Percentiles rank a stretch among this genome's conserved stretches.
These are phyloP conservation scores for Verticillium zaregamsianum DNA, from an alignment of 2,329 filamentous ascomycete species.

Conservation along the genomic window DNA sequence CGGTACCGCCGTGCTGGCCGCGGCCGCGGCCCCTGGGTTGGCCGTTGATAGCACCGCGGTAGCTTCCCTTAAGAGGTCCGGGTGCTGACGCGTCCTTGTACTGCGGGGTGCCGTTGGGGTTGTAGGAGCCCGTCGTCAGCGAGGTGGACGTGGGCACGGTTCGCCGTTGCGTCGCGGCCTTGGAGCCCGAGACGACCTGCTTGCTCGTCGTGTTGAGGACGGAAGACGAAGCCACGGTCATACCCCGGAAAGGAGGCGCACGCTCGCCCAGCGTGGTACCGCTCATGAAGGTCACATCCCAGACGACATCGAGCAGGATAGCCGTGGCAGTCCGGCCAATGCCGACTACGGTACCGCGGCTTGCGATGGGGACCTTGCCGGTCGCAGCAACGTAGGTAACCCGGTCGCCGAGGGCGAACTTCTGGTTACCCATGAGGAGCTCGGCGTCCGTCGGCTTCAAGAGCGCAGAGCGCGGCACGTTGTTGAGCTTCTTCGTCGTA, in stretches of 20 bases:
- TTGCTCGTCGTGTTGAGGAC: constrained; percentile 83
- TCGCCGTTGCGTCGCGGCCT: constrained; percentile 50
- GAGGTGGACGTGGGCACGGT: constrained; percentile 41
- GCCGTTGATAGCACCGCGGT: constrained; percentile 53
- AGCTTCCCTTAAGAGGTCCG: constrained; percentile 48
- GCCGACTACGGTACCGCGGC: constrained; percentile 88
- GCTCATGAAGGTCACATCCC: constrained; percentile 95
- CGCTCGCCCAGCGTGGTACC: constrained; percentile 87
- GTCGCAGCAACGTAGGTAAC: constrained; percentile 90
- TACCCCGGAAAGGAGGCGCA: constrained; percentile 88
- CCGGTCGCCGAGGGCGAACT: constrained; percentile 80
- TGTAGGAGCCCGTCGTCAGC: constrained; percentile 49
- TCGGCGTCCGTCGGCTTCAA: constrained; percentile 96
- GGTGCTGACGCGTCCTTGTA: constrained; percentile 54
- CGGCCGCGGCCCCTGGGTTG: constrained; percentile 25
- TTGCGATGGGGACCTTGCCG: constrained; percentile 90
- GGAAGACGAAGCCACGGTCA: constrained; percentile 82
- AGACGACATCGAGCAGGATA: constrained; percentile 83
- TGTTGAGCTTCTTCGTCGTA: constrained; percentile 66
- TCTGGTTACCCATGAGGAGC: constrained; percentile 81
- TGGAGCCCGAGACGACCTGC: constrained; percentile 71
- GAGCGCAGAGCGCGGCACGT: constrained; percentile 80
- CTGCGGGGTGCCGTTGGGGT: constrained; percentile 58
- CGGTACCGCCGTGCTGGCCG: constrained; percentile 13
- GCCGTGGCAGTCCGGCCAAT: constrained; percentile 83